Conservation (phyloP, 352 stramenopile genomes). For the Blastocystis sp. region DNA sequence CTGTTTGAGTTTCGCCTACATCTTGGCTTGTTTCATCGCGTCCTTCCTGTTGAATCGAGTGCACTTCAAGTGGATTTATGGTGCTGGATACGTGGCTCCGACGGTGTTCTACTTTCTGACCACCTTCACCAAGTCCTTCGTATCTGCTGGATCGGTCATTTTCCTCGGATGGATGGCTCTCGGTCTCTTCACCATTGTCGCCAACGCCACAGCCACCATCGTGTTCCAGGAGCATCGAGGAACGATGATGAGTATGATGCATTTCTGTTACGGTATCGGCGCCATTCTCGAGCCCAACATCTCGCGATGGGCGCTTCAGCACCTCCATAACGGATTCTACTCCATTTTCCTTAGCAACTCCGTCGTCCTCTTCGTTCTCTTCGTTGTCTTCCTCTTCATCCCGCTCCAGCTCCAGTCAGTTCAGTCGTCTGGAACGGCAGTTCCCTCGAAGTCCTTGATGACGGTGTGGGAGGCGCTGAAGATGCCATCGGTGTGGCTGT, state of each 20-base stretch:
- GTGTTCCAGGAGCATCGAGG: background rate
- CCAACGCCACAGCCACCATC: background rate
- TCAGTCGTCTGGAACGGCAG: too few relatives aligned
- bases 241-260: slow-evolving; percentile 41
- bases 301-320: background rate
- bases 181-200: background rate
- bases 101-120: background rate
- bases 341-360: background rate
- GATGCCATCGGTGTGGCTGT: slow-evolving; percentile 7
- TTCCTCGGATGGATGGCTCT: slow-evolving; percentile 6
- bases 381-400: background rate
- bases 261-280: slow-evolving; percentile 21
- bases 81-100: background rate
- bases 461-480: background rate
- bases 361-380: background rate
- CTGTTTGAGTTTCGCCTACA: background rate
- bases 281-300: background rate
- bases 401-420: background rate
- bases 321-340: background rate
- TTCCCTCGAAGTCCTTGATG: background rate
- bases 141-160: background rate
- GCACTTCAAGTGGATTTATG: background rate
- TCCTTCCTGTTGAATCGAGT: background rate
- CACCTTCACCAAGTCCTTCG: background rate
- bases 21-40: background rate